A percentile compares a stretch with the other conserved stretches of the same genome.
These are phyloP conservation scores for Pulveroboletus frians DNA, from an alignment of 768 basidiomycete species.

Conservation along the genomic window DNA sequence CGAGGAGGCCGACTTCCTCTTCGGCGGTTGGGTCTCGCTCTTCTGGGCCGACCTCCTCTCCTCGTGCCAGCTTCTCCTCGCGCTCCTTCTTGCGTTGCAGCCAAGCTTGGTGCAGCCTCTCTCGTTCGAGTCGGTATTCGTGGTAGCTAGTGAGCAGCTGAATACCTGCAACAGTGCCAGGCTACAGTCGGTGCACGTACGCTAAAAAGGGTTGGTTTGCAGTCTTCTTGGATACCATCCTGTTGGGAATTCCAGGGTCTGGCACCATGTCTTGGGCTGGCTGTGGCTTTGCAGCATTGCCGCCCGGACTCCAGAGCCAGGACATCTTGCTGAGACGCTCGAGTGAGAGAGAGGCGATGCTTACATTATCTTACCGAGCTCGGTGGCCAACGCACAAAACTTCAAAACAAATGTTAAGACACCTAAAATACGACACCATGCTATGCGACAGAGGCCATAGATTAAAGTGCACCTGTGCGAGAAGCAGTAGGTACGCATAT, in stretches of 20 bases:
- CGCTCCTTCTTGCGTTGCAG: conserved; percentile 64
- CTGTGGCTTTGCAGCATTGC: conserved; percentile 35
- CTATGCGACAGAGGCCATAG: conserved; percentile 15
- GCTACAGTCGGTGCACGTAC: conserved; percentile 39
- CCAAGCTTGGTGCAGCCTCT: conserved; percentile 59
- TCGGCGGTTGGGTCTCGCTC: conserved; percentile 70
- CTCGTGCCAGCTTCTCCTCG: conserved; percentile 66
- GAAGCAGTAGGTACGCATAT: conserved; percentile 31
- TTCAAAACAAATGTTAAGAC: not conserved
- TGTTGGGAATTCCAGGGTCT: conserved; percentile 60
- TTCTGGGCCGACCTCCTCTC: conserved; percentile 67
- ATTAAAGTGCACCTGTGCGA: conserved; percentile 30
- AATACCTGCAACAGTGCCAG: not conserved
- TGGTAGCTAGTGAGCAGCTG: conserved; percentile 45
- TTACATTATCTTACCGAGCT: too few species aligned
- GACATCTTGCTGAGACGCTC: conserved; percentile 43
- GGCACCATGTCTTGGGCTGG: conserved; percentile 46
- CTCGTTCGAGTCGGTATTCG: conserved; percentile 59
- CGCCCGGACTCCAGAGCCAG: conserved; percentile 51
- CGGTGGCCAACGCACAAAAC: not conserved
- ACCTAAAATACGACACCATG: conserved; percentile 12
- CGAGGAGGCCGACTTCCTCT: conserved; percentile 58
- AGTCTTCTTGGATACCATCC: conserved; percentile 73
- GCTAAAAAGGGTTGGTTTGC: conserved; percentile 84
- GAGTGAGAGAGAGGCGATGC: not conserved